phyloP scores from a whole-genome alignment of 2,329 filamentous ascomycete genomes.

The Colletotrichum costaricense region DNA sequence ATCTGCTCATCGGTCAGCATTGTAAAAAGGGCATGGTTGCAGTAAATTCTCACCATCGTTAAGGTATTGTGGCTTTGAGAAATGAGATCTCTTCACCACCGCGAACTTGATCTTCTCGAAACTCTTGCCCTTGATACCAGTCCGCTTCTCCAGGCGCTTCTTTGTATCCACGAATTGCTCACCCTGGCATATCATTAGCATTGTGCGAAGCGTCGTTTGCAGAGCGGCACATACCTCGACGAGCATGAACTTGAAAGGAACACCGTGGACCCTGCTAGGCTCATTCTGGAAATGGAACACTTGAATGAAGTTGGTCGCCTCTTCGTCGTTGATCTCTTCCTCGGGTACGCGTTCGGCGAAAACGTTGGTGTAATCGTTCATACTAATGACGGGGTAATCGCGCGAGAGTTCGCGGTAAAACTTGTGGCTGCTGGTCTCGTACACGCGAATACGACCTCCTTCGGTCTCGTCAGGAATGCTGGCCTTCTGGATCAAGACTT shows the following conservation, averaged over 20 bases:
- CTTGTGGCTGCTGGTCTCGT: constrained; percentile 85
- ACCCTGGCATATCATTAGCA: constrained; percentile 59
- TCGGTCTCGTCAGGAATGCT: constrained; percentile 79
- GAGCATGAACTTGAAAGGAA: constrained; percentile 91
- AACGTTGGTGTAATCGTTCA: constrained; percentile 87
- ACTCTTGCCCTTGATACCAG: constrained; percentile 95
- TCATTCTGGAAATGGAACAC: constrained; percentile 96
- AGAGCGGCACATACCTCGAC: constrained; percentile 72
- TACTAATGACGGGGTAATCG: constrained; percentile 79
- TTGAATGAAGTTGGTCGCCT: constrained; percentile 70
- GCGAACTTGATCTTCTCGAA: constrained; percentile 99
- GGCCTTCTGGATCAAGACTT: constrained; percentile 82
- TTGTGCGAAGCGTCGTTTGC: background rate
- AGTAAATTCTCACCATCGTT: constrained; percentile 78
- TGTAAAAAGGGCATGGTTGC: background rate
- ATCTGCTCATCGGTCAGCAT: constrained; percentile 52
- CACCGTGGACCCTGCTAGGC: constrained; percentile 82
- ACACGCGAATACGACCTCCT: constrained; percentile 79
- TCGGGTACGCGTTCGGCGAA: constrained; percentile 86
- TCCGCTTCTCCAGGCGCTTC: constrained; percentile 91
- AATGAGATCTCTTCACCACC: constrained; percentile 76
- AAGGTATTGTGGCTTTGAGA: constrained; percentile 84
- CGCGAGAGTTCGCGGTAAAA: constrained; percentile 81
- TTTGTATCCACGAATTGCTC: constrained; percentile 93
- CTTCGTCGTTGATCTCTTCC: constrained; percentile 71